phyloP scores from a whole-genome alignment of 2,329 filamentous ascomycete genomes.

The Penicillium sclerotiorum region DNA sequence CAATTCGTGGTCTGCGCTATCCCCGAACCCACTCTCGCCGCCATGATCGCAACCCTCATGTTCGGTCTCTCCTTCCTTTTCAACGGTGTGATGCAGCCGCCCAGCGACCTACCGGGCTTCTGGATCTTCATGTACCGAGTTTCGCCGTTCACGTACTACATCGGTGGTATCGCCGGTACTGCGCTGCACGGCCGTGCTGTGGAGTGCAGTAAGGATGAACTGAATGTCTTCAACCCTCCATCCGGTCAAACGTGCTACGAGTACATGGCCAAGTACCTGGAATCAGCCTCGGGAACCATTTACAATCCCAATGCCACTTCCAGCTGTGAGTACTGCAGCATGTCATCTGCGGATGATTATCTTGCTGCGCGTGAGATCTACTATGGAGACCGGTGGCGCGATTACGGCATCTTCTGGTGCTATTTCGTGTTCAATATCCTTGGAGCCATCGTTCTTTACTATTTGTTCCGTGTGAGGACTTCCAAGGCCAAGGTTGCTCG shows the following conservation, averaged over 20 bases:
- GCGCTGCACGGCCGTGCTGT: conserved; percentile 60
- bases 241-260: conserved; percentile 10
- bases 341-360: conserved; percentile 40
- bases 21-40: conserved; percentile 7
- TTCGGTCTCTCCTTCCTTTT: conserved; percentile 9
- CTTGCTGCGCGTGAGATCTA: conserved; percentile 47
- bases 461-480: conserved; percentile 40
- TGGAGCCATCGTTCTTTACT: conserved; percentile 58
- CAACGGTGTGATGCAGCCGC: conserved; percentile 15
- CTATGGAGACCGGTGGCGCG: conserved; percentile 65
- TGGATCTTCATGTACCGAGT: conserved; percentile 82
- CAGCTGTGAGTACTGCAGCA: conserved; percentile 54
- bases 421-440: conserved; percentile 62
- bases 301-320: conserved; percentile 42
- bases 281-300: conserved; percentile 5
- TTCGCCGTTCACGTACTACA: conserved; percentile 73
- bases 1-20: conserved; percentile 11
- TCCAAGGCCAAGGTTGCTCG: conserved; percentile 29
- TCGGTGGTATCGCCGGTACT: conserved; percentile 60
- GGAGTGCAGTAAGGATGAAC: conserved; percentile 9
- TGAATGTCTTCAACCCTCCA: conserved; percentile 14
- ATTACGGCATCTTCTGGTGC: conserved; percentile 65
- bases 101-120: conserved; percentile 62
- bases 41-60: conserved; percentile 4
- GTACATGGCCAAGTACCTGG: conserved; percentile 13